Evolutionary conservation across 768 basidiomycete species (phyloP).

Genomic region (Suillus ampliporus): DNA sequence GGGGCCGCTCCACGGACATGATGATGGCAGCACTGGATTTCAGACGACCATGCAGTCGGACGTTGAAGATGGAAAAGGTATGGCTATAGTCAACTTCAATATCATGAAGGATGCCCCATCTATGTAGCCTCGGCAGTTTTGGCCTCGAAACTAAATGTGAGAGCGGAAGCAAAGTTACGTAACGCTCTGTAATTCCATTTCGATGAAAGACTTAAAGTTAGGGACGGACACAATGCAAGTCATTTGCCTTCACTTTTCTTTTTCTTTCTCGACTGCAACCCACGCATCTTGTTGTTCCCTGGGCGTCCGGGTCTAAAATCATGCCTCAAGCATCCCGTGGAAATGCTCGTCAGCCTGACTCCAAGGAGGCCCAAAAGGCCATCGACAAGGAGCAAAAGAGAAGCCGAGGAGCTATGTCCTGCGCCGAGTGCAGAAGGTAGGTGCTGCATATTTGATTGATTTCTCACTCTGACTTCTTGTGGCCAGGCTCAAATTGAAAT

Average conservation of each 20-base stretch:
- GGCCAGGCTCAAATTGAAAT: conserved; percentile 68
- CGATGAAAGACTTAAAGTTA: conserved; percentile 1
- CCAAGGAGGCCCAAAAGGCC: conserved; percentile 47
- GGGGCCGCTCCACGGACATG: no score
- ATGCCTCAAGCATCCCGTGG: conserved; percentile 60
- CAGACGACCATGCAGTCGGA: neutral
- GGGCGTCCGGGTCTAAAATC: neutral
- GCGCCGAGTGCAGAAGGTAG: conserved; percentile 69
- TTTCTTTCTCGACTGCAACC: neutral
- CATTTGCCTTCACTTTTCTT: neutral
- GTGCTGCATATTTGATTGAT: conserved; percentile 19
- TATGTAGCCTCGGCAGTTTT: no score
- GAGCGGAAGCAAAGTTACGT: conserved; percentile 15
- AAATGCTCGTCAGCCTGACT: conserved; percentile 41
- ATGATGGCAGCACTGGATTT: neutral
- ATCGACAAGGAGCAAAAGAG: conserved; percentile 73
- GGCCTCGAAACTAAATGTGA: neutral
- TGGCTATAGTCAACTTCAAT: neutral
- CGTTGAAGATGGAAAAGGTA: neutral
- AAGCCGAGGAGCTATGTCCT: conserved; percentile 57
- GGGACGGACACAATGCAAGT: conserved; percentile 1
- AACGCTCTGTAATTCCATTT: conserved; percentile 12
- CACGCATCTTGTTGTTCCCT: neutral
- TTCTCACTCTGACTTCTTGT: neutral
- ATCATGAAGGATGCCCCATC: no score